These are phyloP conservation scores for Pleurozium schreberi DNA, from an alignment of 225 moss, liverwort and hornwort species.

Conservation along the genomic window DNA sequence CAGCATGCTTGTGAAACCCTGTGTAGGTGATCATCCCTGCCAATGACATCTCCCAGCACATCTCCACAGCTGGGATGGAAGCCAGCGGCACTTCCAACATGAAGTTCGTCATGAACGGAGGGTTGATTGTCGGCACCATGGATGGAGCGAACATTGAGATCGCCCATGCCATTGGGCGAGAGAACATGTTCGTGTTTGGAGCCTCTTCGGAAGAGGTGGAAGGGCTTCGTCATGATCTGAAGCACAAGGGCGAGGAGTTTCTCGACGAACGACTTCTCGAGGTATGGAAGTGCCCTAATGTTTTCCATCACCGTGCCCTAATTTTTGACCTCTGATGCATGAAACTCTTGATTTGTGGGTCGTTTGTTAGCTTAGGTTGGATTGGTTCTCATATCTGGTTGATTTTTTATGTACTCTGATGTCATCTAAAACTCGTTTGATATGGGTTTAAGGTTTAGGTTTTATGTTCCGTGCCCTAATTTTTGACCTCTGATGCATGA, in stretches of 20 bases:
- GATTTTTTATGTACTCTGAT: not conserved
- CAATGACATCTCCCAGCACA: constrained; percentile 71
- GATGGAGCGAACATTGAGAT: constrained; percentile 81
- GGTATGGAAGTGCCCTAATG: not conserved
- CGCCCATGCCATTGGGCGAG: constrained; percentile 40
- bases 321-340: not conserved
- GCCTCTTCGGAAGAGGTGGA: constrained; percentile 32
- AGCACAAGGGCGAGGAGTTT: constrained; percentile 23
- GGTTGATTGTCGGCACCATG: constrained; percentile 69
- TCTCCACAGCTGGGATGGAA: constrained; percentile 77
- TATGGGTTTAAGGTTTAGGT: no score
- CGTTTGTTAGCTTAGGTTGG: not conserved
- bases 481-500: not conserved
- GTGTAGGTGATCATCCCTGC: constrained; percentile 59
- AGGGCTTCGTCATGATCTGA: constrained; percentile 36
- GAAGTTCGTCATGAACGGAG: constrained; percentile 78
- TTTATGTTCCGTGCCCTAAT: not conserved
- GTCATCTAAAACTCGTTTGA: no score
- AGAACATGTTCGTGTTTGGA: constrained; percentile 74
- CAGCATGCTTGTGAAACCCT: not conserved
- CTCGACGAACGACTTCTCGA: constrained; percentile 11
- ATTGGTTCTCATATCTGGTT: not conserved
- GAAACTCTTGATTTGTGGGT: not conserved
- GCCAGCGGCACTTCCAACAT: constrained; percentile 85
- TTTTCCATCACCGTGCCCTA: not conserved